phyloP scores from a whole-genome alignment of 331 rosid genomes.

The Cydonia oblonga region DNA sequence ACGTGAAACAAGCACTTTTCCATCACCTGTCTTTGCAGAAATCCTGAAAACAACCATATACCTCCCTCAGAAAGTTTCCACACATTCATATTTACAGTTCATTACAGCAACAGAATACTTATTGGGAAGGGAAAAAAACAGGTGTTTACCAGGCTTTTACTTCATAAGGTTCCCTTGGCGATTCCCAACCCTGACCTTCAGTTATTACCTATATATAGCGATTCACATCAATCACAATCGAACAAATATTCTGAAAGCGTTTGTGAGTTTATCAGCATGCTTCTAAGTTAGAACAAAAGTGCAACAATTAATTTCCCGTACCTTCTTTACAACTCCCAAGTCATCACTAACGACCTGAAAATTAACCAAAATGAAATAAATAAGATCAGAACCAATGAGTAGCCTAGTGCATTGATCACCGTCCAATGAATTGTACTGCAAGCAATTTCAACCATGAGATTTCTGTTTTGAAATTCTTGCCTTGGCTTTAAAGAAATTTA shows the following conservation, averaged over 20 bases:
- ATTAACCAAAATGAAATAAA: conserved; percentile 18
- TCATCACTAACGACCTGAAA: conserved; percentile 84
- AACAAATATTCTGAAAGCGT: not conserved
- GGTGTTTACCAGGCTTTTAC: conserved; percentile 76
- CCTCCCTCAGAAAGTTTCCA: conserved; percentile 15
- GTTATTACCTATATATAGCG: conserved; percentile 38
- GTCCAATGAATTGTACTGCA: not conserved
- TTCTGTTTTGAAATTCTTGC: conserved; percentile 37
- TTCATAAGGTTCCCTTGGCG: conserved; percentile 94
- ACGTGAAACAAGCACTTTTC: conserved; percentile 54
- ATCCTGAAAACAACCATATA: conserved; percentile 47
- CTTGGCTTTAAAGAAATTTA: conserved; percentile 79
- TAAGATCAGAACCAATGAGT: conserved; percentile 1
- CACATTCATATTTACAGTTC: conserved; percentile 1
- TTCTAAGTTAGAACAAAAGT: not conserved
- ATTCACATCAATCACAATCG: not conserved
- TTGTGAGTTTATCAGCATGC: not conserved
- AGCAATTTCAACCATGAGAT: not conserved
- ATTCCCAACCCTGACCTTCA: conserved; percentile 98
- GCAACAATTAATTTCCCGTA: conserved; percentile 14
- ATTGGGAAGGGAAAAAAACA: not conserved
- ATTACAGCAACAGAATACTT: conserved; percentile 1
- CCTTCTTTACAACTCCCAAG: conserved; percentile 83
- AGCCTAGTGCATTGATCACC: too few relatives aligned
- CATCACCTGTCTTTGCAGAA: conserved; percentile 59